Conservation (phyloP, 768 basidiomycete species). For the Leccinum longicurvipes region DNA sequence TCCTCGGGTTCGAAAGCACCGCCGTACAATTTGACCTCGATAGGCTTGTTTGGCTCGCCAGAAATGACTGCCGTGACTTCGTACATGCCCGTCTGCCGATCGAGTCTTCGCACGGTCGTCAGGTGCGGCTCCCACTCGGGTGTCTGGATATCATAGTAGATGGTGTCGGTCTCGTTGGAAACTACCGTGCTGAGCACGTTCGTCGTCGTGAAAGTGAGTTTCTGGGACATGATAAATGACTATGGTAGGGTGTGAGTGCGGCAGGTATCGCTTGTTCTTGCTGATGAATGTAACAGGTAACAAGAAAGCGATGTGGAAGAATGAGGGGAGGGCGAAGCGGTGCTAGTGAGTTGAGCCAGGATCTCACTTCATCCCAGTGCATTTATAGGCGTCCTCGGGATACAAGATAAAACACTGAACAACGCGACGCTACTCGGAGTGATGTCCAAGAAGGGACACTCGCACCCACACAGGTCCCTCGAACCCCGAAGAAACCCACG, state of each 20-base stretch:
- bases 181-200: constrained; percentile 36
- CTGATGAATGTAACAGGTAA: not conserved
- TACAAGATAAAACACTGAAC: not conserved
- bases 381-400: not conserved
- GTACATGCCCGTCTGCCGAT: constrained; percentile 29
- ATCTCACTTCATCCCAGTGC: not conserved
- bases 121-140: constrained; percentile 34
- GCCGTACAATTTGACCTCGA: constrained; percentile 30
- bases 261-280: not conserved
- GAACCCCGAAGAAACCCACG: not conserved
- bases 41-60: constrained; percentile 29
- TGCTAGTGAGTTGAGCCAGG: not conserved
- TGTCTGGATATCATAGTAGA: constrained; percentile 41
- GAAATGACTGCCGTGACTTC: constrained; percentile 31
- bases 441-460: not conserved
- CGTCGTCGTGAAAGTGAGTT: constrained; percentile 38
- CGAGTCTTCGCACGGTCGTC: constrained; percentile 35
- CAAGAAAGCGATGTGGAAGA: not conserved
- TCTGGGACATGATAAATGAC: constrained; percentile 22
- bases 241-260: not conserved
- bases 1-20: constrained; percentile 24
- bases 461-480: not conserved
- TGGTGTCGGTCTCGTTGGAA: constrained; percentile 35
- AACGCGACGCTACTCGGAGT: not conserved
- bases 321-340: not conserved